Evolutionary conservation across 2,329 filamentous ascomycete species (phyloP), one percentile per base, ranked within the genome.

Genomic region (Byssothecium circinans): DNA sequence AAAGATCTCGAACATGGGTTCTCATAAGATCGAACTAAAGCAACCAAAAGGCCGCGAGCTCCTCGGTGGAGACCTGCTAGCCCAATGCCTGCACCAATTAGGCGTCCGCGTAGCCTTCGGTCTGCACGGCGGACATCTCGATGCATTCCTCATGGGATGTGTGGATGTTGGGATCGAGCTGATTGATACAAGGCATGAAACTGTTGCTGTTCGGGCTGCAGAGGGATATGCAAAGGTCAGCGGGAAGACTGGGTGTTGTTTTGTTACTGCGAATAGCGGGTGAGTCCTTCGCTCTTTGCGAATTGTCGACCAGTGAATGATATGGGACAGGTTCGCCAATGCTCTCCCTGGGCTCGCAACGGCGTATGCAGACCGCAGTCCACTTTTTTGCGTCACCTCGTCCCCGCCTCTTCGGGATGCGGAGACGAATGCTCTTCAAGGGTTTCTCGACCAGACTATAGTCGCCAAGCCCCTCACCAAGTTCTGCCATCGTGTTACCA

Each of bases 241-340:
- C n/a, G 68, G 69, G 1, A 74, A 74, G 45, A 68, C 74, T 8
- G 75, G 74, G 8, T 69, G 72, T n/a, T 74, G 71, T 47, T 78
- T 78, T 45, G 69, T 78, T 2, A 78, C 75, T 10, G 74, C 75
- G 0, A 78, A 78, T 41, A 77, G 74, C 50, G 74, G 75, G 74
- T 75, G 50, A 45, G 70, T 53, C 2, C 10, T 15, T 11, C 32
- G 11, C 23, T 25, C 27, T 4, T 17, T 7, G 17, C 12, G 29
- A 30, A 44, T 30, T 8, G 27, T 30, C 12, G 41, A 44, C n/a
- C 11, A 41, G 8, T 30, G 8, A 8, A 8, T 14, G 27, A 30
- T 30, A 14, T 14, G 8, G 8, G 27, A 30, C 27, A 77, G 75
- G 1, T 77, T 76, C 56, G 72, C 67, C 37, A 78, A 78, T 46